phyloP scores from a whole-genome alignment of 139 green algal species.

The Haematococcus lacustris region DNA sequence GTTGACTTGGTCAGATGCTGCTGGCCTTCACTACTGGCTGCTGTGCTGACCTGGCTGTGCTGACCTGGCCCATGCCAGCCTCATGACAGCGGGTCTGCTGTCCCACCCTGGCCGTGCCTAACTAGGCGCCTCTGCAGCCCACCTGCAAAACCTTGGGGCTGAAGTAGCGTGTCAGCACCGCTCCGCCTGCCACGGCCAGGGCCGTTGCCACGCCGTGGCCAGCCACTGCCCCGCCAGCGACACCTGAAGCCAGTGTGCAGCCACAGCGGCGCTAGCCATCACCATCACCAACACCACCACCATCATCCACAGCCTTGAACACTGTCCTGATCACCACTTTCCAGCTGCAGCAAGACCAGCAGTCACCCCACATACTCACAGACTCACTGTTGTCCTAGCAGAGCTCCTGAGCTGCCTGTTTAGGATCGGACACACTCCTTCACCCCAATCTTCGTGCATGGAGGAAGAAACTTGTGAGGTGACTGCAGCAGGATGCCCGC shows the following conservation, averaged over 20 bases:
- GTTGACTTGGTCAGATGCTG: slow-evolving; percentile 55
- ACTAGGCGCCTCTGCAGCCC: too few species aligned
- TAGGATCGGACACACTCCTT: too few species aligned
- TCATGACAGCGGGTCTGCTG: not conserved
- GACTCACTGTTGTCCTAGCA: too few species aligned
- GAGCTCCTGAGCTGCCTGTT: too few species aligned
- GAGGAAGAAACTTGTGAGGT: too few species aligned
- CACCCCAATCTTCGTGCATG: too few species aligned
- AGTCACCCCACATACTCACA: too few species aligned
- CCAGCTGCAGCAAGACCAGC: too few species aligned
- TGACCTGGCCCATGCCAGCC: not conserved
- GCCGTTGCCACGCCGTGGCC: slow-evolving; percentile 83
- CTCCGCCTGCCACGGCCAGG: slow-evolving; percentile 69
- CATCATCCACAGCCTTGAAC: too few species aligned
- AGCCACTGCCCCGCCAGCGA: slow-evolving; percentile 70
- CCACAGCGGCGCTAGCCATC: slow-evolving; percentile 6
- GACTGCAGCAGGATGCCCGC: too few species aligned
- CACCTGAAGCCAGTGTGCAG: slow-evolving; percentile 28
- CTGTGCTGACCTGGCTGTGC: not conserved
- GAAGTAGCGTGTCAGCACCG: not conserved
- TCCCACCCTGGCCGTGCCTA: not conserved
- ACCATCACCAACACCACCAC: too few species aligned
- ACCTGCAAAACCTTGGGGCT: not conserved
- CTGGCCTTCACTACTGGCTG: not conserved
- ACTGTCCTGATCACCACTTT: too few species aligned